These are phyloP conservation scores for Pythium sukuiense DNA, from an alignment of 352 stramenopile genomes.

Conservation along the genomic window DNA sequence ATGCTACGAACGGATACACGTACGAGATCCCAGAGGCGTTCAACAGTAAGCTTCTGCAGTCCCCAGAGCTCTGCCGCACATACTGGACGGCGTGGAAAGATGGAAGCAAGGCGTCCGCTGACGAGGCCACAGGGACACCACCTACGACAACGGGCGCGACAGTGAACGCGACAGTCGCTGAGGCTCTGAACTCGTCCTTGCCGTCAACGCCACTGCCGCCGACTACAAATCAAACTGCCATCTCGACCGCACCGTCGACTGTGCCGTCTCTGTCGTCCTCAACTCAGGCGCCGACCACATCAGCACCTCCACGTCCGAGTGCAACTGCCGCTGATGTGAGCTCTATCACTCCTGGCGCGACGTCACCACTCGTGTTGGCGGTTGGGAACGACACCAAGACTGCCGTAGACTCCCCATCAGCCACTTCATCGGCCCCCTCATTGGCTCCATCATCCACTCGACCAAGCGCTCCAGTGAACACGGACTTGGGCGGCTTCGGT, in stretches of 20 bases:
- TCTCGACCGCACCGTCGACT: neutral
- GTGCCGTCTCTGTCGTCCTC: neutral
- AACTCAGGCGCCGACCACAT: neutral
- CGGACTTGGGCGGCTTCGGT: neutral
- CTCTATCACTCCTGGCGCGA: neutral
- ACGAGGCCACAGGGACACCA: neutral
- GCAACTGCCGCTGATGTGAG: neutral
- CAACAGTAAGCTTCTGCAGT: conserved; percentile 8
- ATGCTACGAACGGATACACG: conserved; percentile 22
- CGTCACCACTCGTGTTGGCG: neutral
- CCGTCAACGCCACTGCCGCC: neutral
- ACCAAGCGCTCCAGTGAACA: neutral
- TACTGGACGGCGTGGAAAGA: conserved; percentile 8
- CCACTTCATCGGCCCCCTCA: neutral
- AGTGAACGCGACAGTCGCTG: neutral
- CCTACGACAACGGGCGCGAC: no score
- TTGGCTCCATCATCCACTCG: neutral
- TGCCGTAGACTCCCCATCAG: neutral
- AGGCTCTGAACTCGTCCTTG: neutral
- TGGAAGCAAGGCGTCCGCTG: neutral
- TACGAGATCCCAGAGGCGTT: conserved; percentile 28
- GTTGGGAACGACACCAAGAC: neutral
- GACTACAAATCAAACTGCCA: neutral
- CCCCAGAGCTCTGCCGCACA: neutral
- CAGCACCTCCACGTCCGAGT: neutral